These are phyloP conservation scores for Cylindrodendrum hubeiense DNA, from an alignment of 2,329 filamentous ascomycete genomes.

Conservation along the genomic window DNA sequence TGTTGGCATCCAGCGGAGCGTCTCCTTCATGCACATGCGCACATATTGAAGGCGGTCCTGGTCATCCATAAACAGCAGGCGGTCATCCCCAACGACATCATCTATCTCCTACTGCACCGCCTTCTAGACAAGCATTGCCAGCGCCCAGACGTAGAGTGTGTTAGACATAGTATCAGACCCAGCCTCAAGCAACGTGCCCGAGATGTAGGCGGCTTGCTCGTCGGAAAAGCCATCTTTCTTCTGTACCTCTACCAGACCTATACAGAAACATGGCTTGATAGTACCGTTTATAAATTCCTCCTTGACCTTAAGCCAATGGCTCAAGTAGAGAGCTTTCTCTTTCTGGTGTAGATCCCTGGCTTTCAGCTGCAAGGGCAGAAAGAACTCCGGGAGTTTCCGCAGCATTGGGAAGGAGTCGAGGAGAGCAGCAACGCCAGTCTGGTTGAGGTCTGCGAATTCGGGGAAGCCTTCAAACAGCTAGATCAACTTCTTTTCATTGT, in stretches of 20 bases:
- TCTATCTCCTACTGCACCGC: slow-evolving; percentile 57
- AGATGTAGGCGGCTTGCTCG: slow-evolving; percentile 39
- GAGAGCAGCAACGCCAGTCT: slow-evolving; percentile 5
- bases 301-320: slow-evolving; percentile 13
- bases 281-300: slow-evolving; percentile 35
- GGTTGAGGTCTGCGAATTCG: not conserved
- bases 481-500: not conserved
- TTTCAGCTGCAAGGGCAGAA: slow-evolving; percentile 1
- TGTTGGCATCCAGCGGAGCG: slow-evolving; percentile 46
- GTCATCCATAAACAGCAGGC: slow-evolving; percentile 59
- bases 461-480: slow-evolving; percentile 1
- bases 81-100: slow-evolving; percentile 53
- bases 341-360: slow-evolving; percentile 9
- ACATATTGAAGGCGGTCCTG: slow-evolving; percentile 58
- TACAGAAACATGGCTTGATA: slow-evolving; percentile 38
- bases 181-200: slow-evolving; percentile 48
- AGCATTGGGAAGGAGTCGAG: not conserved
- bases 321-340: slow-evolving; percentile 12
- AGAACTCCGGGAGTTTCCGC: not conserved
- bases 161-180: slow-evolving; percentile 48
- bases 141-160: slow-evolving; percentile 49
- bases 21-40: slow-evolving; percentile 47
- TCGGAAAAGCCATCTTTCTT: not conserved
- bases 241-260: not conserved
- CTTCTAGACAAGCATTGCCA: slow-evolving; percentile 62